Percentiles rank a stretch among this genome's conserved stretches.
Conservation (phyloP, 108 stramenopile genomes). For the Mediolabrus comicus region DNA sequence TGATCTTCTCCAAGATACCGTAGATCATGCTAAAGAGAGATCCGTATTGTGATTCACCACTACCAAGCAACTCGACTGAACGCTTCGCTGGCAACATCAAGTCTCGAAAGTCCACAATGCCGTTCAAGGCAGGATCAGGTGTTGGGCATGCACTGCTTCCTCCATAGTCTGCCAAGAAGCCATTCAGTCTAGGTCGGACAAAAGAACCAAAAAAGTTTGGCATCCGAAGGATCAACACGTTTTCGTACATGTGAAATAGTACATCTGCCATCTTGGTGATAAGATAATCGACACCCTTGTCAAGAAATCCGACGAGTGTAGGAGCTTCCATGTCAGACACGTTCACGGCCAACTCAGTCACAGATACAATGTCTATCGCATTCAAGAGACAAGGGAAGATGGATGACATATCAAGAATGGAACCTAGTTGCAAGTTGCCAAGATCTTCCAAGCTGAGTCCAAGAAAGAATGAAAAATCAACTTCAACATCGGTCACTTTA, state of each 20-base stretch:
- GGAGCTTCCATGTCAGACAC: constrained; percentile 14
- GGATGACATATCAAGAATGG: constrained; percentile 48
- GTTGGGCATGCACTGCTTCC: background rate
- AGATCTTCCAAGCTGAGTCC: constrained; percentile 42
- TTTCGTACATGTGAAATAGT: constrained; percentile 34
- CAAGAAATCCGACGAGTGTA: constrained; percentile 17
- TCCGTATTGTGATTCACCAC: constrained; percentile 53
- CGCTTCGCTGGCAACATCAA: constrained; percentile 37
- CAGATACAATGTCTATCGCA: constrained; percentile 34
- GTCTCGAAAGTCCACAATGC: constrained; percentile 61
- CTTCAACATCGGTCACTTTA: constrained; percentile 27
- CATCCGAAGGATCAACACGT: constrained; percentile 18
- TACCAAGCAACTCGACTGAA: constrained; percentile 29
- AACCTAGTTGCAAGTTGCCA: constrained; percentile 36
- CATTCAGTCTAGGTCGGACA: constrained; percentile 21
- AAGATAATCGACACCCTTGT: constrained; percentile 9
- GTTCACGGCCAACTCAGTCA: constrained; percentile 46
- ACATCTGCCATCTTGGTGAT: constrained; percentile 16
- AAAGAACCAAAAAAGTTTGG: constrained; percentile 23
- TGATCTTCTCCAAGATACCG: constrained; percentile 32
- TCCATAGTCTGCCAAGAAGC: background rate
- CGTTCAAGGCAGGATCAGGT: constrained; percentile 2
- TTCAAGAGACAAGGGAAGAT: constrained; percentile 61
- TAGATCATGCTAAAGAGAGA: constrained; percentile 42
- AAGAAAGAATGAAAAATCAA: constrained; percentile 39